Conservation (phyloP, 805 yeast genomes). For the Candida easanensis region DNA sequence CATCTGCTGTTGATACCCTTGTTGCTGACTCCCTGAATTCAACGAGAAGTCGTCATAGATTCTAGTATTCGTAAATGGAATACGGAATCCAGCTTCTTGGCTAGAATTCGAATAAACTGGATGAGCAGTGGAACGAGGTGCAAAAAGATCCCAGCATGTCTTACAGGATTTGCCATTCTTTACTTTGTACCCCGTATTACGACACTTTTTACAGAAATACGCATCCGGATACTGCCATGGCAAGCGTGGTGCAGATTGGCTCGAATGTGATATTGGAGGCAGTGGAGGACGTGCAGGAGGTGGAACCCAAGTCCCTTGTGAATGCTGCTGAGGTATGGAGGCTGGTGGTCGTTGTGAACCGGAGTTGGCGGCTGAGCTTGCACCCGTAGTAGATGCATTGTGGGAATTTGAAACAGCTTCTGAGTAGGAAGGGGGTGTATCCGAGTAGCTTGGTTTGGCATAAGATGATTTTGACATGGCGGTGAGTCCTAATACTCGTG, state of each 20-base stretch:
- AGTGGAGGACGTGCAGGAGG: background rate
- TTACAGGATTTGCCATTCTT: constrained; percentile 63
- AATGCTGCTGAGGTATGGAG: constrained; percentile 1
- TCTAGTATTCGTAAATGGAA: constrained; percentile 21
- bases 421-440: constrained; percentile 12
- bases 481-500: too few species aligned
- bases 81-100: constrained; percentile 8
- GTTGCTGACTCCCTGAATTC: constrained; percentile 1
- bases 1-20: constrained; percentile 6
- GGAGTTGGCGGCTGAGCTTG: background rate
- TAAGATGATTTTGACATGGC: too few species aligned
- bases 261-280: background rate
- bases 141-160: constrained; percentile 66
- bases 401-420: too few species aligned
- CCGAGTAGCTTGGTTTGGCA: too few species aligned
- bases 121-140: constrained; percentile 22
- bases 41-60: constrained; percentile 15
- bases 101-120: background rate
- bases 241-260: constrained; percentile 1
- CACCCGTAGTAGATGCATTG: background rate
- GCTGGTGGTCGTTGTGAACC: background rate
- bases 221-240: constrained; percentile 69
- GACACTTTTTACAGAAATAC: constrained; percentile 64
- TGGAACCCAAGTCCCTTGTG: constrained; percentile 1
- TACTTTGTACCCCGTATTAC: constrained; percentile 63